Conservation (phyloP, 345 rosid genomes). For the Bruguiera gymnorhiza region DNA sequence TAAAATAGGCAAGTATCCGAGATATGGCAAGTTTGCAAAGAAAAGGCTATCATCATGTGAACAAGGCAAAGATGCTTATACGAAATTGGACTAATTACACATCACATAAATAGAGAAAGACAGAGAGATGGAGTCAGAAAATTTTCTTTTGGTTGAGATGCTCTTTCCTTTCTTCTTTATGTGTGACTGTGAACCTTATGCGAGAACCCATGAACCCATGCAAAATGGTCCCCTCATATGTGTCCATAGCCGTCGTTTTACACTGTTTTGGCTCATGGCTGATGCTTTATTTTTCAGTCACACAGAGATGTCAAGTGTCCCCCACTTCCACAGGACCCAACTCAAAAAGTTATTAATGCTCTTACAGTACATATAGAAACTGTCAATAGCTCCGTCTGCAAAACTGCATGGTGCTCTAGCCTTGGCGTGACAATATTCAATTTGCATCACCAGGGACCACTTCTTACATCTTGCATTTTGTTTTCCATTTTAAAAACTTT, state of each 20-base stretch:
- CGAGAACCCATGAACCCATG: constrained; percentile 21
- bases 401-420: constrained; percentile 17
- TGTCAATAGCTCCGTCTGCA: constrained; percentile 26
- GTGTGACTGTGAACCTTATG: constrained; percentile 13
- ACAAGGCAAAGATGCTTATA: constrained; percentile 29
- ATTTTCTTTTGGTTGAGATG: constrained; percentile 16
- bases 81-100: constrained; percentile 25
- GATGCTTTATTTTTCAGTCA: constrained; percentile 26
- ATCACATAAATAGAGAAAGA: constrained; percentile 12
- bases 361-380: constrained; percentile 36
- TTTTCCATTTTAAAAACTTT: background rate
- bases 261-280: constrained; percentile 25
- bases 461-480: background rate
- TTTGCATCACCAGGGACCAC: constrained; percentile 35
- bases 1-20: constrained; percentile 29
- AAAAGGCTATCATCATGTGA: constrained; percentile 19
- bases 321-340: constrained; percentile 32
- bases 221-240: constrained; percentile 41
- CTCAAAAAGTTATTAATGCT: constrained; percentile 40
- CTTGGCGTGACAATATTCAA: constrained; percentile 42
- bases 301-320: constrained; percentile 26
- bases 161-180: constrained; percentile 12
- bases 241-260: constrained; percentile 10
- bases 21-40: constrained; percentile 29
- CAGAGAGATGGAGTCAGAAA: constrained; percentile 5